Percentiles rank a stretch among this genome's conserved stretches.
Conservation (phyloP, 129 eudicot species). For the Deinandra increscens region DNA sequence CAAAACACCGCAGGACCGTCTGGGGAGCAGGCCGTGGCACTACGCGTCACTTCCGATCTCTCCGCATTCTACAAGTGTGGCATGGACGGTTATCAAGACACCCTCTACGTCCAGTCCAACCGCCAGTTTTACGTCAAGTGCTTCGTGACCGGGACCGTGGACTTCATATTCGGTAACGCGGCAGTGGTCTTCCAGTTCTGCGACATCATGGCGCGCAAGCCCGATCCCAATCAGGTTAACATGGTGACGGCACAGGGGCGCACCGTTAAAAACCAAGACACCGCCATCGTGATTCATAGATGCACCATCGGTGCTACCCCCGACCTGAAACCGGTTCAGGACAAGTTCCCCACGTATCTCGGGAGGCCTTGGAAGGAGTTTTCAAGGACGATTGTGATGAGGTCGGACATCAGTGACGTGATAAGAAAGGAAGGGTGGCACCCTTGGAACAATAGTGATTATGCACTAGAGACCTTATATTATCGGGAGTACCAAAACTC, state of each 20-base stretch:
- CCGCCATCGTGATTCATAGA: constrained; percentile 55
- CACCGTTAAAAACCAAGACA: constrained; percentile 47
- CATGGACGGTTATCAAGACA: constrained; percentile 59
- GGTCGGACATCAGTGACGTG: constrained; percentile 33
- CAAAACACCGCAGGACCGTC: constrained; percentile 57
- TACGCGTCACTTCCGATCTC: constrained; percentile 54
- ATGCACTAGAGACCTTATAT: constrained; percentile 48
- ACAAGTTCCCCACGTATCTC: constrained; percentile 32
- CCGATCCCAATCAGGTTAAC: constrained; percentile 42
- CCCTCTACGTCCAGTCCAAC: constrained; percentile 54
- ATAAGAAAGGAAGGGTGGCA: constrained; percentile 56
- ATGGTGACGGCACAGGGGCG: constrained; percentile 66
- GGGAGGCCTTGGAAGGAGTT: constrained; percentile 69
- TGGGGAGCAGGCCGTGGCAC: constrained; percentile 66
- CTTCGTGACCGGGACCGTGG: constrained; percentile 44
- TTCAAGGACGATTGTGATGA: constrained; percentile 60
- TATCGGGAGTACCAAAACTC: constrained; percentile 56
- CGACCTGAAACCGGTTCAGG: constrained; percentile 41
- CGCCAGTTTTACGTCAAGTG: constrained; percentile 57
- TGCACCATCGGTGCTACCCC: constrained; percentile 38
- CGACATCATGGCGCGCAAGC: constrained; percentile 39
- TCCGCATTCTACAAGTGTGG: constrained; percentile 50
- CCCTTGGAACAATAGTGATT: constrained; percentile 48
- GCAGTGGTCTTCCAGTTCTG: constrained; percentile 52
- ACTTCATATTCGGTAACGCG: constrained; percentile 65